A percentile compares a stretch with the other conserved stretches of the same genome.
These are phyloP conservation scores for Rhynchosporium graminicola DNA, from an alignment of 2,329 filamentous ascomycete species.

Conservation along the genomic window DNA sequence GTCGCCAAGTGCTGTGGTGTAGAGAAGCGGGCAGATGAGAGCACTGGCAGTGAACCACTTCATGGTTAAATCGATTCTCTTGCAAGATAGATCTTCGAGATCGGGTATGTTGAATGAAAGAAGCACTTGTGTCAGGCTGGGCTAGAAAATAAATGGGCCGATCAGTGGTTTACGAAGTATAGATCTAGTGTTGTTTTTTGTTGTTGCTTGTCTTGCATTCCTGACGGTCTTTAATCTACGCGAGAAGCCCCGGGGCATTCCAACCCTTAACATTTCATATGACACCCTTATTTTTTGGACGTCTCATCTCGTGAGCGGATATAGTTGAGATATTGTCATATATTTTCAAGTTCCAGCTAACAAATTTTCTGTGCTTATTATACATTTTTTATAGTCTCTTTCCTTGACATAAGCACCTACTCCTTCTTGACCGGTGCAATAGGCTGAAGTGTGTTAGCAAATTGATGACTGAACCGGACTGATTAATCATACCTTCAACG, in stretches of 20 bases:
- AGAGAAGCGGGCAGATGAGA: not conserved
- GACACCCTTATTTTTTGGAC: too few relatives aligned
- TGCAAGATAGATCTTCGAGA: not conserved
- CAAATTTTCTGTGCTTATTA: not conserved
- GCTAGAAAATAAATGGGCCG: not conserved
- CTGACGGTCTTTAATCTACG: not conserved
- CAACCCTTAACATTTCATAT: too few relatives aligned
- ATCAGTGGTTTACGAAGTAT: not conserved
- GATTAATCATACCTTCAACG: constrained; percentile 30
- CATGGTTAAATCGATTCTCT: not conserved
- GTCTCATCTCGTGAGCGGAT: too few relatives aligned
- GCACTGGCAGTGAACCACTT: not conserved
- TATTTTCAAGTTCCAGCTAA: not conserved
- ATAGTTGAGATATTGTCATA: not conserved
- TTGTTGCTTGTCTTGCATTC: constrained; percentile 3
- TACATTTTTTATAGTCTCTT: not conserved
- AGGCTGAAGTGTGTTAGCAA: constrained; percentile 18
- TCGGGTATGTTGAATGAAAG: not conserved
- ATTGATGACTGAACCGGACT: not conserved
- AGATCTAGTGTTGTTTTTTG: not conserved
- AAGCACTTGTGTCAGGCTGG: not conserved
- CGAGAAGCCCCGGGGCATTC: too few relatives aligned
- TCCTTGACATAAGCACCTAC: not conserved
- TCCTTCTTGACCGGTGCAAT: constrained; percentile 22
- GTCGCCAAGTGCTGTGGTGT: not conserved